phyloP scores from a whole-genome alignment of 108 stramenopile species.

The Cyclotella choctawhatcheeana region DNA sequence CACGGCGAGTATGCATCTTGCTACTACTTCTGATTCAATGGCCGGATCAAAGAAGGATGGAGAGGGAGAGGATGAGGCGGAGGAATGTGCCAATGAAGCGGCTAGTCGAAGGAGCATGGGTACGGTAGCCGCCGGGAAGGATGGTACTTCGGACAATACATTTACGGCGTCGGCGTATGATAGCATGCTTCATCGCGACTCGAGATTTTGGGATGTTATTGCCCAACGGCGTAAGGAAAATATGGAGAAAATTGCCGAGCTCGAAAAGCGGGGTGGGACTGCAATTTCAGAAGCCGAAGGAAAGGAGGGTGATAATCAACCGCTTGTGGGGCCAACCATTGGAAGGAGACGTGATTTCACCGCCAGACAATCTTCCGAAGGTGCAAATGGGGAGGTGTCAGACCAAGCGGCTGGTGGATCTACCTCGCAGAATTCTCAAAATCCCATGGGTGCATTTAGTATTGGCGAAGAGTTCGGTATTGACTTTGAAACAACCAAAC shows the following conservation, averaged over 20 bases:
- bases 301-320: slow-evolving; percentile 27
- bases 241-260: slow-evolving; percentile 33
- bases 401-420: slow-evolving; percentile 12
- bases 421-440: slow-evolving; percentile 25
- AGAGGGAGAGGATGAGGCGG: slow-evolving; percentile 12
- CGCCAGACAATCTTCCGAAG: not conserved
- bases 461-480: slow-evolving; percentile 78
- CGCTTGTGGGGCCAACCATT: slow-evolving; percentile 73
- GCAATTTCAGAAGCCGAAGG: slow-evolving; percentile 2
- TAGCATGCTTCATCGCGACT: slow-evolving; percentile 85
- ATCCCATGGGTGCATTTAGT: slow-evolving; percentile 67
- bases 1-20: slow-evolving; percentile 65
- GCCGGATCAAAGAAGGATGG: slow-evolving; percentile 18
- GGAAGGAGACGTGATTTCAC: slow-evolving; percentile 71
- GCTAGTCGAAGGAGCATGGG: slow-evolving; percentile 45
- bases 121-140: slow-evolving; percentile 24
- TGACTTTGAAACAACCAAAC: slow-evolving; percentile 51
- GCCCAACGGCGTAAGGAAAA: slow-evolving; percentile 68
- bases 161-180: slow-evolving; percentile 79
- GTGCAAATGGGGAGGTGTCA: slow-evolving; percentile 10
- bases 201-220: slow-evolving; percentile 90
- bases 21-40: no score
- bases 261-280: slow-evolving; percentile 31
- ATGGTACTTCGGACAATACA: slow-evolving; percentile 11
- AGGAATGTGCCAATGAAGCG: slow-evolving; percentile 59